Percentiles rank a stretch among this genome's conserved stretches.
These are phyloP conservation scores for Lasiodiplodia citricola DNA, from an alignment of 2,329 filamentous ascomycete species.

Conservation along the genomic window DNA sequence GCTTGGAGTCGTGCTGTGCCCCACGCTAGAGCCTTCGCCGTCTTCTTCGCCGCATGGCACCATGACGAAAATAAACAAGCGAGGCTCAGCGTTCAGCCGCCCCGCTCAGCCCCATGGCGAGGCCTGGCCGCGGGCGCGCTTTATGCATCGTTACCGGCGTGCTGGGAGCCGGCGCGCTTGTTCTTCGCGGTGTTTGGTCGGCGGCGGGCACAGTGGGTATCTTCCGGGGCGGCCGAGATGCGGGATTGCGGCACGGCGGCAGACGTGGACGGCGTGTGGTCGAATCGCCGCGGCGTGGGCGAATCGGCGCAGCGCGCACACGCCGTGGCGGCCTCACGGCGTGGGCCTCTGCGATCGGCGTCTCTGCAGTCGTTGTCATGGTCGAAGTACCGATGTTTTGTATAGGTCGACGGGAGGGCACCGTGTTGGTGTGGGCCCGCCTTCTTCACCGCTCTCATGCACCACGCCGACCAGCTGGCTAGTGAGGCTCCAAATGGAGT, in stretches of 20 bases:
- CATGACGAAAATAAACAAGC: neutral
- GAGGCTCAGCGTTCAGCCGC: neutral
- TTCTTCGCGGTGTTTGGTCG: neutral
- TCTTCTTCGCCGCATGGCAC: neutral
- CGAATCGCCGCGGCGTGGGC: neutral
- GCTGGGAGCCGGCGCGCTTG: constrained; percentile 2
- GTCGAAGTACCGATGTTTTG: neutral
- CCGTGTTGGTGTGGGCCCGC: neutral
- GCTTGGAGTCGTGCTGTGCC: constrained; percentile 13
- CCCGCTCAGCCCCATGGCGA: constrained; percentile 1
- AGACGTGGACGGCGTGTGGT: constrained; percentile 1
- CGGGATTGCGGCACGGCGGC: constrained; percentile 4
- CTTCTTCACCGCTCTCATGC: constrained; percentile 3
- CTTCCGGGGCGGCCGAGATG: neutral
- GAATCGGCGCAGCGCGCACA: neutral
- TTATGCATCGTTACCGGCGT: neutral
- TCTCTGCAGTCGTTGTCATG: neutral
- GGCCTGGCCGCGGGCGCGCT: neutral
- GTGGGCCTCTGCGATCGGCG: neutral
- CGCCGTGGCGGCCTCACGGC: constrained; percentile 8
- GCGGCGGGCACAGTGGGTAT: neutral
- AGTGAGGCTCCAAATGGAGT: neutral
- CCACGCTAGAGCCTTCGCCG: neutral
- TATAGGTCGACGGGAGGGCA: neutral
- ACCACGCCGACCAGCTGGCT: neutral